Evolutionary conservation across 1,284 basidiomycete species (phyloP).

Genomic region (Ustanciosporium gigantosporum): DNA sequence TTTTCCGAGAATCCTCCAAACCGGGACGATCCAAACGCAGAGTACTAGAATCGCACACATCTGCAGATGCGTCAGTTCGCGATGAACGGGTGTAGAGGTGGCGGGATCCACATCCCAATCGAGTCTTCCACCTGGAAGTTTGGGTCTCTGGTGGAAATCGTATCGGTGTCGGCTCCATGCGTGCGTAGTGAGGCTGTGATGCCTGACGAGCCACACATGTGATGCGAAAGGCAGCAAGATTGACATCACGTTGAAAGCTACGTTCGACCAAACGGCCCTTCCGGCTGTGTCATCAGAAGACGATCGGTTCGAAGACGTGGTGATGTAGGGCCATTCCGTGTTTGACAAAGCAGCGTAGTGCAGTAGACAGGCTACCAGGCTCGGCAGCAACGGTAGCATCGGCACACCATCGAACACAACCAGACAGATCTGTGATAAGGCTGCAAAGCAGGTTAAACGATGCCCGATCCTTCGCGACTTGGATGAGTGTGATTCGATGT

Average conservation of each 20-base stretch:
- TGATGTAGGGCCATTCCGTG: constrained; percentile 12
- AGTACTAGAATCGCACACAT: constrained; percentile 24
- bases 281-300: not conserved
- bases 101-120: constrained; percentile 27
- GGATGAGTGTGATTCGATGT: constrained; percentile 27
- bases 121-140: constrained; percentile 19
- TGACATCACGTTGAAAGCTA: not conserved
- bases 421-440: constrained; percentile 1
- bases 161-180: constrained; percentile 32
- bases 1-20: constrained; percentile 26
- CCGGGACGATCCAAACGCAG: constrained; percentile 29
- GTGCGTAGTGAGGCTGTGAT: constrained; percentile 16
- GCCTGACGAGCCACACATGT: constrained; percentile 19
- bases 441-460: constrained; percentile 3
- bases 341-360: constrained; percentile 11
- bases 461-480: constrained; percentile 16
- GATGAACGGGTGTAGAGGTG: constrained; percentile 1
- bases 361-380: not conserved
- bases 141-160: constrained; percentile 17
- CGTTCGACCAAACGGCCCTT: not conserved
- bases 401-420: constrained; percentile 13
- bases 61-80: constrained; percentile 26
- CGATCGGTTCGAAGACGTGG: not conserved
- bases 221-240: constrained; percentile 17
- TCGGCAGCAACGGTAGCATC: constrained; percentile 12